Percentiles rank a stretch among this genome's conserved stretches.
These are phyloP conservation scores for Exophiala xenobiotica DNA, from an alignment of 2,329 filamentous ascomycete genomes.

Conservation along the genomic window DNA sequence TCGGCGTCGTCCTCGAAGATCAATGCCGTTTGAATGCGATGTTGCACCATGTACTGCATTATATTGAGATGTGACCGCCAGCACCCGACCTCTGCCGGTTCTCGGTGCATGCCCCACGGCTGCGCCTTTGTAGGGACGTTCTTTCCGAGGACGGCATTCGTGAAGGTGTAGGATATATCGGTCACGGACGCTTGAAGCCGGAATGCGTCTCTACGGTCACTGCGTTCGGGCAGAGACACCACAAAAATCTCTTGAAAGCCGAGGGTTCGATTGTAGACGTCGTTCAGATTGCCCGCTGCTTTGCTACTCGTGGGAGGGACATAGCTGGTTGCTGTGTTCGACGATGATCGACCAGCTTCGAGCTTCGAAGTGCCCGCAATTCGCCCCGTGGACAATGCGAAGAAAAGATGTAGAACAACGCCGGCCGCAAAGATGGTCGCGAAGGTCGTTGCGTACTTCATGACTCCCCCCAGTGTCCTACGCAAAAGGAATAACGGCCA, in stretches of 20 bases:
- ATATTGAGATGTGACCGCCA: slow-evolving; percentile 46
- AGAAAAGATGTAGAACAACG: background rate
- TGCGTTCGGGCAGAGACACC: slow-evolving; percentile 48
- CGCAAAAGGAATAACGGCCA: too few species aligned
- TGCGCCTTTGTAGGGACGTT: slow-evolving; percentile 26
- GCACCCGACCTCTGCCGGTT: slow-evolving; percentile 45
- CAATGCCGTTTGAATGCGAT: slow-evolving; percentile 47
- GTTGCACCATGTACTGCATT: slow-evolving; percentile 14
- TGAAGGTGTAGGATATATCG: slow-evolving; percentile 25
- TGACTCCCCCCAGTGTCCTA: background rate
- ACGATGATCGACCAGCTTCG: too few species aligned
- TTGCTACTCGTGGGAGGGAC: too few species aligned
- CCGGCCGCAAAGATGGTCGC: background rate
- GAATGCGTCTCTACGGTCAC: slow-evolving; percentile 51
- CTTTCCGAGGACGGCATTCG: slow-evolving; percentile 8
- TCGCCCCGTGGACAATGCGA: too few species aligned
- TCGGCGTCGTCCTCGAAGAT: slow-evolving; percentile 59
- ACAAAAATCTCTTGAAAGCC: slow-evolving; percentile 44
- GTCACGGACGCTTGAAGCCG: slow-evolving; percentile 43
- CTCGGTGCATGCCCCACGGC: slow-evolving; percentile 29
- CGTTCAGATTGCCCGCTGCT: too few species aligned
- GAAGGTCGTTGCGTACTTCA: background rate
- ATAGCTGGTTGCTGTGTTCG: too few species aligned
- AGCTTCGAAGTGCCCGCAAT: too few species aligned
- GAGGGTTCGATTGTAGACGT: too few species aligned